phyloP scores from a whole-genome alignment of 176 grass and related monocot genomes.

The Avena atlantica region DNA sequence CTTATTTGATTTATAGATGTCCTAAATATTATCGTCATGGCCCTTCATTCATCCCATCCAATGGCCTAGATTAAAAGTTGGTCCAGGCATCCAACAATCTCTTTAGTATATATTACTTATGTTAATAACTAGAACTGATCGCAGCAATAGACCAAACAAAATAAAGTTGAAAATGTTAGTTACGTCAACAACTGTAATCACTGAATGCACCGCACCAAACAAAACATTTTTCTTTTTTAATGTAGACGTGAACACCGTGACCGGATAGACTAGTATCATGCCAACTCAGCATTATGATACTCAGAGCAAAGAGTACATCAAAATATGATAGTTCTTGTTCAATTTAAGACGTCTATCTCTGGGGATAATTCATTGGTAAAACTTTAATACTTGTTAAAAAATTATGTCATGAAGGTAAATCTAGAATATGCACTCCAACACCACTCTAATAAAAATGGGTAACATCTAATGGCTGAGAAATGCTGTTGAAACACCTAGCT shows the following conservation, averaged over 20 bases:
- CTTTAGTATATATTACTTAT: background rate
- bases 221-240: background rate
- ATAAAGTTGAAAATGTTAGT: background rate
- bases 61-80: background rate
- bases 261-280: background rate
- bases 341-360: background rate
- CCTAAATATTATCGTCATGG: background rate
- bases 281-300: constrained; percentile 9
- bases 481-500: background rate
- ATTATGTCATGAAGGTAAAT: background rate
- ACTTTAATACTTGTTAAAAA: background rate
- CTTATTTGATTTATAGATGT: background rate
- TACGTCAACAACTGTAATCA: background rate
- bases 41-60: background rate
- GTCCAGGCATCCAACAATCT: background rate
- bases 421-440: background rate
- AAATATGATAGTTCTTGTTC: background rate
- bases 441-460: constrained; percentile 9
- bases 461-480: background rate
- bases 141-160: background rate
- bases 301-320: background rate
- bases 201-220: constrained; percentile 1
- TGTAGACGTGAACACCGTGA: background rate
- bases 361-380: background rate
- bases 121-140: background rate